phyloP scores from a whole-genome alignment of 768 basidiomycete species.

The Boletus tomentosulus region DNA sequence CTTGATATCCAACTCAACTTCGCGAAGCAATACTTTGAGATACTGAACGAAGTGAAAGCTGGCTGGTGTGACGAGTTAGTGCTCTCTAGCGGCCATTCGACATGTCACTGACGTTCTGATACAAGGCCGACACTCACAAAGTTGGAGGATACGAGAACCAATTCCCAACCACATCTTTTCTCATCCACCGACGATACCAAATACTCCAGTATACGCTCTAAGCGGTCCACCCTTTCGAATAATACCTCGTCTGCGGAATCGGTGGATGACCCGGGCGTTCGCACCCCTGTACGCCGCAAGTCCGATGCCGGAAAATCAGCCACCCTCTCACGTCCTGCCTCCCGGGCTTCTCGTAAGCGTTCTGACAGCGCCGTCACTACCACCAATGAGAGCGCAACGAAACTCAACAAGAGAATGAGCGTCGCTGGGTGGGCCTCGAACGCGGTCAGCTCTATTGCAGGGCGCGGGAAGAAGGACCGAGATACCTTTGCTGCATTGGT shows the following conservation, averaged over 20 bases:
- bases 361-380: slow-evolving; percentile 51
- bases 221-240: slow-evolving; percentile 26
- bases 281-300: slow-evolving; percentile 33
- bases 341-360: slow-evolving; percentile 61
- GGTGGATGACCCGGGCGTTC: slow-evolving; percentile 30
- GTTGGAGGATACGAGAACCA: slow-evolving; percentile 21
- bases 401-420: slow-evolving; percentile 37
- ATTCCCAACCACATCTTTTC: slow-evolving; percentile 15
- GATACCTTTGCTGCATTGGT: slow-evolving; percentile 57
- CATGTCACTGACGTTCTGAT: slow-evolving; percentile 4
- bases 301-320: slow-evolving; percentile 39
- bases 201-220: slow-evolving; percentile 32
- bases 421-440: slow-evolving; percentile 56
- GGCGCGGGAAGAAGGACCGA: slow-evolving; percentile 53
- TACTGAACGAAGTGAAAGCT: slow-evolving; percentile 62
- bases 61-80: slow-evolving; percentile 67
- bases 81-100: background rate
- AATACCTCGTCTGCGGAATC: slow-evolving; percentile 30
- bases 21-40: slow-evolving; percentile 67
- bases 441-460: slow-evolving; percentile 59
- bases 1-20: slow-evolving; percentile 74
- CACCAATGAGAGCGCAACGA: slow-evolving; percentile 32
- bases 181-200: slow-evolving; percentile 25
- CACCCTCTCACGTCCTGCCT: slow-evolving; percentile 54
- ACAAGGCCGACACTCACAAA: slow-evolving; percentile 30